phyloP scores from a whole-genome alignment of 805 yeast species.

The Spathaspora passalidarum region DNA sequence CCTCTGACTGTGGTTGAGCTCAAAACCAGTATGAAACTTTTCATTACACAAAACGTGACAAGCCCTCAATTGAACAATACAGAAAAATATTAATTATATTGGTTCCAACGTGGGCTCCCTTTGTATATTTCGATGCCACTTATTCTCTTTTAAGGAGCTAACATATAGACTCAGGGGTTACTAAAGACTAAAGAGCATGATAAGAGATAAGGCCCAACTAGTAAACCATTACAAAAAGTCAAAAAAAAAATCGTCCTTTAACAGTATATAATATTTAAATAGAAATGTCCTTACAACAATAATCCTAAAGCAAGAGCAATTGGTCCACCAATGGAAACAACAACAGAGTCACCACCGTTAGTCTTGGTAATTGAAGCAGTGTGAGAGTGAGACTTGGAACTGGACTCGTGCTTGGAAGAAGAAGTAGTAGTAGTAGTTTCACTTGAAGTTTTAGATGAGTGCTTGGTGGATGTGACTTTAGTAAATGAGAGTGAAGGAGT shows the following conservation, averaged over 20 bases:
- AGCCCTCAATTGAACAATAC: not conserved
- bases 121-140: no score
- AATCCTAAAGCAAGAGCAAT: constrained; percentile 10
- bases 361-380: constrained; percentile 13
- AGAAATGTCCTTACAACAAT: constrained; percentile 8
- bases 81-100: not conserved
- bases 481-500: not conserved
- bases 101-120: not conserved
- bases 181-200: no score
- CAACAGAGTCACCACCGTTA: constrained; percentile 11
- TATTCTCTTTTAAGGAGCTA: not conserved
- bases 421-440: constrained; percentile 4
- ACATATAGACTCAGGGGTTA: no score
- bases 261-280: not conserved
- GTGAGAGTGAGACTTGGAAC: constrained; percentile 7
- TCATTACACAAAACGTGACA: not conserved
- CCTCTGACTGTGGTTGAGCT: no score
- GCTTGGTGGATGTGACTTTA: constrained; percentile 2
- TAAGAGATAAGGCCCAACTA: no score
- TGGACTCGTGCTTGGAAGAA: constrained; percentile 4
- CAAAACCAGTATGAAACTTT: no score
- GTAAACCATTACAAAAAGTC: not conserved
- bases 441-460: not conserved
- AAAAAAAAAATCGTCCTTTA: not conserved
- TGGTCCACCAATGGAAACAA: constrained; percentile 10